These are phyloP conservation scores for Coprinopsis cinerea DNA, from an alignment of 768 basidiomycete species.

Conservation along the genomic window DNA sequence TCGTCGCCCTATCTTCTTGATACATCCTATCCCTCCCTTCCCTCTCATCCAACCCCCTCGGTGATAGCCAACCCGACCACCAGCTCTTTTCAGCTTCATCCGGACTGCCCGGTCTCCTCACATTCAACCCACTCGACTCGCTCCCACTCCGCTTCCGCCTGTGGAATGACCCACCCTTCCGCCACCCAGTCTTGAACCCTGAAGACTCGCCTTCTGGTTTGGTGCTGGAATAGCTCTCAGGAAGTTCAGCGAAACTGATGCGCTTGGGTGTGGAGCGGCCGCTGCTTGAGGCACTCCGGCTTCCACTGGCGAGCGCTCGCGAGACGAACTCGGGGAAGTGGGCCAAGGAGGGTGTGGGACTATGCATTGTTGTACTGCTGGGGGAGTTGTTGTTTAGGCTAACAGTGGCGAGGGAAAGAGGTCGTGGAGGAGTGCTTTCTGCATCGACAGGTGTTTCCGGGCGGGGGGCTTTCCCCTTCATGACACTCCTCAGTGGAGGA, in stretches of 20 bases:
- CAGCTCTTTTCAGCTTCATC: constrained; percentile 3
- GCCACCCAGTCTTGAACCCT: constrained; percentile 28
- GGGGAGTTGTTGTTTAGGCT: constrained; percentile 14
- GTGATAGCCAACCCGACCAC: constrained; percentile 8
- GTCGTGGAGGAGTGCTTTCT: constrained; percentile 7
- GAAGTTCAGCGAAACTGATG: constrained; percentile 74
- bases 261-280: constrained; percentile 57
- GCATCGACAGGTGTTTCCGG: neutral
- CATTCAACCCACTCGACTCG: constrained; percentile 14
- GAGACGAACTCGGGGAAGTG: constrained; percentile 23
- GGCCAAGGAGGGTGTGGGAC: neutral
- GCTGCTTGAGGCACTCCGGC: constrained; percentile 39
- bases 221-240: constrained; percentile 53
- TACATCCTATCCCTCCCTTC: constrained; percentile 4
- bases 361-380: constrained; percentile 9
- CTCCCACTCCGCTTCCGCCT: constrained; percentile 11
- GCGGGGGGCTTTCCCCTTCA: constrained; percentile 30
- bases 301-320: constrained; percentile 15
- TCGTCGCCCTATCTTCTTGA: constrained; percentile 11
- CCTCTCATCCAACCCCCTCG: neutral
- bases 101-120: constrained; percentile 6
- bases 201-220: constrained; percentile 20
- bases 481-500: constrained; percentile 44
- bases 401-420: constrained; percentile 2
- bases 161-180: constrained; percentile 21